Percentiles rank a stretch among this genome's conserved stretches.
phyloP scores from a whole-genome alignment of 1,284 basidiomycete genomes.

The Ustilago trichophora region DNA sequence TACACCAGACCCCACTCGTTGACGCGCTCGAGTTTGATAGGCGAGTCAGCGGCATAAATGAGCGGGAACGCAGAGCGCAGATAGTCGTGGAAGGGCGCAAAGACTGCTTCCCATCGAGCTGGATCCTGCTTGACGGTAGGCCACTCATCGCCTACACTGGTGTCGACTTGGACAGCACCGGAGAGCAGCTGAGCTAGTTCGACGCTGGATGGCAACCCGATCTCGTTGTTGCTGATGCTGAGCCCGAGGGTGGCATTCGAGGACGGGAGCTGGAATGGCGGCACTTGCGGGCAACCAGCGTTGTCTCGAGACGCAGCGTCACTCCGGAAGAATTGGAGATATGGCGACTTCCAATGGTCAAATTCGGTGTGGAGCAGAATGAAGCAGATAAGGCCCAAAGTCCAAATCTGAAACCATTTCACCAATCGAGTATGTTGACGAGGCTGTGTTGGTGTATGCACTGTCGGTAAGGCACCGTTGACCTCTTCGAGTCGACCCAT shows the following conservation, averaged over 20 bases:
- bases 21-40: slow-evolving; percentile 66
- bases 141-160: slow-evolving; percentile 49
- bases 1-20: slow-evolving; percentile 76
- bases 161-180: slow-evolving; percentile 51
- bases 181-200: slow-evolving; percentile 37
- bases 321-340: too few species aligned
- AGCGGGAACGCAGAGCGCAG: slow-evolving; percentile 32
- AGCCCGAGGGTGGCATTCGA: background rate
- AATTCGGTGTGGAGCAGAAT: background rate
- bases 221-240: background rate
- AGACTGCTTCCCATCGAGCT: slow-evolving; percentile 36
- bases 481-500: slow-evolving; percentile 10
- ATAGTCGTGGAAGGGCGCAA: slow-evolving; percentile 48
- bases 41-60: slow-evolving; percentile 32
- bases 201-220: slow-evolving; percentile 16
- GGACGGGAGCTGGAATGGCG: slow-evolving; percentile 17
- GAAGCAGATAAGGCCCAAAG: slow-evolving; percentile 5
- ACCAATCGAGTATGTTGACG: background rate
- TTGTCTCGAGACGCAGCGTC: background rate
- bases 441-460: background rate
- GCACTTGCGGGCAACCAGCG: slow-evolving; percentile 30
- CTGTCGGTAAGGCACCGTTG: slow-evolving; percentile 9
- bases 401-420: slow-evolving; percentile 2
- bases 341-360: background rate
- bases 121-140: slow-evolving; percentile 45